Conservation (phyloP, 768 basidiomycete species). For the Leccinum broughii region DNA sequence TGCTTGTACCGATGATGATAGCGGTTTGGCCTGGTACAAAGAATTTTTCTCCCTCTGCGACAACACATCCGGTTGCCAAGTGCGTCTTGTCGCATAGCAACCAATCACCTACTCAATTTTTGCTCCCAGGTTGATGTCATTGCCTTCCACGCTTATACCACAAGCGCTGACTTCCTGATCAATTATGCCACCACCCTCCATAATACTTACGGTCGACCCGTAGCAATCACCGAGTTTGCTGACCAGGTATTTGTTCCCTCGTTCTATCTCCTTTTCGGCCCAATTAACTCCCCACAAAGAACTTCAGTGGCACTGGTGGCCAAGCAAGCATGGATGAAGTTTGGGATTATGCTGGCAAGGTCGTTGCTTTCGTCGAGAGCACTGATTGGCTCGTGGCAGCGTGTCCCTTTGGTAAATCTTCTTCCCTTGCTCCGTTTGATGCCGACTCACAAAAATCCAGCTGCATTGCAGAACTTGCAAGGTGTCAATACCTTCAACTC, state of each 20-base stretch:
- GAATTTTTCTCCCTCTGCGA: constrained; percentile 52
- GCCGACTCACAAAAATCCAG: constrained; percentile 34
- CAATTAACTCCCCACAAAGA: constrained; percentile 35
- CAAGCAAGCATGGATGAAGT: constrained; percentile 42
- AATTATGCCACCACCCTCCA: constrained; percentile 51
- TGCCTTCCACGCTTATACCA: constrained; percentile 73
- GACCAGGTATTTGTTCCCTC: constrained; percentile 48
- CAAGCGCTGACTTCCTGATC: constrained; percentile 45
- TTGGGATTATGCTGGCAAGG: constrained; percentile 44
- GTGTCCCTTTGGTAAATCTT: constrained; percentile 62
- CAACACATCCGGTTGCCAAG: constrained; percentile 42
- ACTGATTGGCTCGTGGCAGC: constrained; percentile 37
- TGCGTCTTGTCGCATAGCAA: constrained; percentile 34
- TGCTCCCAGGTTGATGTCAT: constrained; percentile 50
- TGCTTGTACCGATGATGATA: constrained; percentile 60
- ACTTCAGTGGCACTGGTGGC: constrained; percentile 46
- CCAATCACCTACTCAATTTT: neutral
- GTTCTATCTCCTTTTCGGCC: neutral
- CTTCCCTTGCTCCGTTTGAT: neutral
- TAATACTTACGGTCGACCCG: constrained; percentile 36
- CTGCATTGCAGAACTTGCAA: constrained; percentile 49
- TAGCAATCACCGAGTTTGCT: constrained; percentile 73
- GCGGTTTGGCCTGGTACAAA: constrained; percentile 64
- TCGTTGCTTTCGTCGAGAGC: constrained; percentile 45
- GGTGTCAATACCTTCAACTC: constrained; percentile 55